These are phyloP conservation scores for Arabidopsis arenosa DNA, from an alignment of 345 rosid genomes.

Conservation along the genomic window DNA sequence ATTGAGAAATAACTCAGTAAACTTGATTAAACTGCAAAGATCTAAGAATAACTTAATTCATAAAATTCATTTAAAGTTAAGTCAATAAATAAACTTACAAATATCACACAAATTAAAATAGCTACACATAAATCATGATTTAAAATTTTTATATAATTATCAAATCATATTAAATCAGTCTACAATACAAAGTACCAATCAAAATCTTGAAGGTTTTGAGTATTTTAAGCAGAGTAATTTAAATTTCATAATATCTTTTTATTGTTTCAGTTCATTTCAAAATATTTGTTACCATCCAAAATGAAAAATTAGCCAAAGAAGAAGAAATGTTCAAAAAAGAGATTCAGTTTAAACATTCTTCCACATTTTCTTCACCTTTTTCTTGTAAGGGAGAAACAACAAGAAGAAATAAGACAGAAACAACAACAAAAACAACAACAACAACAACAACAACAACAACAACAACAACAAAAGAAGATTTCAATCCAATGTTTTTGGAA, in stretches of 20 bases:
- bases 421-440: conserved; percentile 3
- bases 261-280: not conserved
- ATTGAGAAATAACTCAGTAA: not conserved
- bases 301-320: not conserved
- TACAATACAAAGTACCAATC: not conserved
- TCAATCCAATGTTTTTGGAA: not conserved
- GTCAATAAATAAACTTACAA: not conserved
- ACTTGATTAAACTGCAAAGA: not conserved
- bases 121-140: not conserved
- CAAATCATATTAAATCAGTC: not conserved
- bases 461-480: not conserved
- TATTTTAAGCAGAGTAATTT: not conserved
- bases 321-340: not conserved
- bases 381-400: conserved; percentile 3
- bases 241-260: not conserved
- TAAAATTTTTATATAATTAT: not conserved
- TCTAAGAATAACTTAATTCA: not conserved
- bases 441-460: conserved; percentile 20
- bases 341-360: not conserved
- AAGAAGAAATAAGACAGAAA: not conserved
- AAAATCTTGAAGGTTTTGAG: not conserved
- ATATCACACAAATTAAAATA: not conserved
- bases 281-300: not conserved
- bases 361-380: not conserved
- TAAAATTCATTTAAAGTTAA: not conserved